Evolutionary conservation across 2,329 filamentous ascomycete genomes (phyloP), one percentile per base, ranked within the genome.

Genomic region (Huntiella omanensis): DNA sequence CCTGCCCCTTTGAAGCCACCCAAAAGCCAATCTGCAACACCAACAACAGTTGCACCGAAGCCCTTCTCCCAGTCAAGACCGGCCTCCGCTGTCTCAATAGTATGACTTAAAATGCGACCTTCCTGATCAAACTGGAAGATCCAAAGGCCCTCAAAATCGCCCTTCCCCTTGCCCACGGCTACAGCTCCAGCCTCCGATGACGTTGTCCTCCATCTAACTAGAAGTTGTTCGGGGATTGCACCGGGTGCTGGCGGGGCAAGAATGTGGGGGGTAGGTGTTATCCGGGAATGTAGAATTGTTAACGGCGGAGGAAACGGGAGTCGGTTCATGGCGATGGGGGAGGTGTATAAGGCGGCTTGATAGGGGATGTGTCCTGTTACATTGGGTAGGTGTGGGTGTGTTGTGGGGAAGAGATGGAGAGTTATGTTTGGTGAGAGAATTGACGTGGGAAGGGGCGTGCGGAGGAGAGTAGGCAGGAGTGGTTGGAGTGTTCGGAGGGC

Each of bases 91-190:
- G 93, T 83, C 63, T 98, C 91, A 56, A 98, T 96, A 0, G 84
- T 93, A 60, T 96, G 91, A 54, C 76, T 85, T 41, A 82, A 63
- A 33, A 98, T 76, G 52, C 85, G 71, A 1, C 91, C 91, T 55
- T 93, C 73, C 40, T 76, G 70, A 57, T 96, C 91, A 59, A 98
- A 98, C 53, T 93, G 84, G 59, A 98, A 98, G 49, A 94, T 80
- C 62, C 96, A 98, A 8, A 96, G 62, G 0, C 91, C 91, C 1
- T 78, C 83, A 55, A 96, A 96, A 56, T 87, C 81, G 56, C 83
- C 80, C 3, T 46, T 36, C 55, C 57, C 15, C 54, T 52, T 4
- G 53, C 53, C 67, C 63, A 63, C 63, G 49, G 55, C 55, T 45
- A 55, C 57, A 16, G 53, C 54, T 38, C 54, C 54, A 48, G 54